Base-by-base conservation (phyloP, 768 basidiomycete genomes). In the Pisolithus marmoratus region DNA sequence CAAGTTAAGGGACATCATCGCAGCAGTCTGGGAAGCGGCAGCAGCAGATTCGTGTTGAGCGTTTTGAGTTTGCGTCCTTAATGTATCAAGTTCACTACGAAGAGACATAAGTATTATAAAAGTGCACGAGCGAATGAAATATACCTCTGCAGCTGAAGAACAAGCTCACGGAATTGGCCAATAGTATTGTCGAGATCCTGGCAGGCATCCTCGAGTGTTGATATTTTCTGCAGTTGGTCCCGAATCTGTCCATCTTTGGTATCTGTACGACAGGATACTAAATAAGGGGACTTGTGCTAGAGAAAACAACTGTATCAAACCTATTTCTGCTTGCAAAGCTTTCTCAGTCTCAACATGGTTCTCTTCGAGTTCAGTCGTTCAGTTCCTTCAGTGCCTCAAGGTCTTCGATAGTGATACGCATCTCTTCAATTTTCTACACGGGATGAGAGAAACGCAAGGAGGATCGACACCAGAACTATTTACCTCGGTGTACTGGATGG, bases 301-400 rank as follows among this genome's bases (percentile, higher is more conserved):
- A 29, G 5, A 3, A 23, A 23, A 8, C 48, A 20, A 26, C 46
- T n/a, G 19, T 17, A 19, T 62, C 80, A 42, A 45, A 94, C 94
- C 87, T 42, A 98, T 77, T 46, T 97, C 95, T 42, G 89, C 90
- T 60, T 93, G 85, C 52, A 99, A 69, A 22, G 84, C 80, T 65
- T 90, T 94, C 71, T 97, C 95, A 0, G 93, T 90, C 68, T 96
- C 95, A 2, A 90, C 65, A 56, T 98, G 95, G 60, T 91, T 94
- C 69, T 98, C 94, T 67, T 98, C 96, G 3, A 99, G 79, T 70
- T 99, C 96, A n/a, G 55, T 99, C 95, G 51, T 87, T 92, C 45
- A 99, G 85, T 62, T 98, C 96, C 64, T 94, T 90, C 38, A 99
- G 80, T 11, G 94, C 83, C 64, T 99, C 96, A 4, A 97, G 82